Evolutionary conservation across 371 early-diverging fungal genomes (phyloP).

Genomic region (Batkoa obscura): DNA sequence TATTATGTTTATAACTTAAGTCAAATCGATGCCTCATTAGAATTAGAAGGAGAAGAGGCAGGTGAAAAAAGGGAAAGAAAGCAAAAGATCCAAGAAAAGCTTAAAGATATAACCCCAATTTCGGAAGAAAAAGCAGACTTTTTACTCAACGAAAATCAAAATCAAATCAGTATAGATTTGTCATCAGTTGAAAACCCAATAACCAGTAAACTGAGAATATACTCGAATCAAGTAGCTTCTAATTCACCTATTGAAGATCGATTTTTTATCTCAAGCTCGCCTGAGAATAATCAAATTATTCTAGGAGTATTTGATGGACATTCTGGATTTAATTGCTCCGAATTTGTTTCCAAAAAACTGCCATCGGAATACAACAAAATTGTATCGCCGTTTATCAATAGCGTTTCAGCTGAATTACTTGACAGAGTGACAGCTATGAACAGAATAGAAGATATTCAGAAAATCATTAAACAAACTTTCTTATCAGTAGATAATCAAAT

Average conservation of each 20-base stretch:
- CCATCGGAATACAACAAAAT: conserved; percentile 12
- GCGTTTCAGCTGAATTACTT: conserved; percentile 4
- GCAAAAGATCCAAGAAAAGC: too few species aligned
- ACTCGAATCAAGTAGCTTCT: conserved; percentile 15
- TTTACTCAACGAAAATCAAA: too few species aligned
- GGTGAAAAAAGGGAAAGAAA: too few species aligned
- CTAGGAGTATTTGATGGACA: conserved; percentile 45
- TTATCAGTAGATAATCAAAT: conserved; percentile 31
- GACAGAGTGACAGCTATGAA: conserved; percentile 8
- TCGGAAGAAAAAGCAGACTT: too few species aligned
- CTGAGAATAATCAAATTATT: conserved; percentile 14
- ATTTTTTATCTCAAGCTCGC: conserved; percentile 11
- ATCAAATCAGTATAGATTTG: too few species aligned
- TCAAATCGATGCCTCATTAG: too few species aligned
- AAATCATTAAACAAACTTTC: conserved; percentile 29
- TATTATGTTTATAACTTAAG: too few species aligned
- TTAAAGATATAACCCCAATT: too few species aligned
- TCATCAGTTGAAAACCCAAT: too few species aligned
- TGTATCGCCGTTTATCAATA: conserved; percentile 10
- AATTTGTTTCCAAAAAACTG: conserved; percentile 20
- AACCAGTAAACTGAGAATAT: too few species aligned
- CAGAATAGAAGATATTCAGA: conserved; percentile 7
- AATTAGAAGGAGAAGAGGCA: too few species aligned
- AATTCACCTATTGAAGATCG: conserved; percentile 36
- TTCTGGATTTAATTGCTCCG: conserved; percentile 27